Conservation (phyloP, 2,329 filamentous ascomycete genomes). For the Aspergillus quadrilineatus region DNA sequence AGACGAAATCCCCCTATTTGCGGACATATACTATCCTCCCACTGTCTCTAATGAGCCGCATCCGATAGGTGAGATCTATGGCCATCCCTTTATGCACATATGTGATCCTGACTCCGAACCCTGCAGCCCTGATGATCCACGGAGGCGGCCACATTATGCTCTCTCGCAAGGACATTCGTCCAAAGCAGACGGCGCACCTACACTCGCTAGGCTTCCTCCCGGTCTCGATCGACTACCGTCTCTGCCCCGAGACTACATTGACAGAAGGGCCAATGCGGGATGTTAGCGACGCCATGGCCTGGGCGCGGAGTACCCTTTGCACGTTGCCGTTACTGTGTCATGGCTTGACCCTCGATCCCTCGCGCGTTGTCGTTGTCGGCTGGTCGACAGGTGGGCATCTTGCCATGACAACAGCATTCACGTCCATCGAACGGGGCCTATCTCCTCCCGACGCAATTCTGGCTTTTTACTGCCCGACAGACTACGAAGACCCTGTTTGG, state of each 20-base stretch:
- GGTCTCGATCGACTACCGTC: conserved; percentile 51
- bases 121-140: conserved; percentile 22
- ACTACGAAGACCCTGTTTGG: conserved; percentile 36
- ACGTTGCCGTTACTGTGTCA: conserved; percentile 6
- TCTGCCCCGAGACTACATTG: conserved; percentile 51
- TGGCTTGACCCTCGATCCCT: conserved; percentile 14
- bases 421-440: conserved; percentile 28
- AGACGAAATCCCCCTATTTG: not conserved
- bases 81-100: not conserved
- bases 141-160: conserved; percentile 17
- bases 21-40: conserved; percentile 2
- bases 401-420: conserved; percentile 48
- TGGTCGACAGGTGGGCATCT: conserved; percentile 53
- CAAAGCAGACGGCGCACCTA: conserved; percentile 38
- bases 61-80: not conserved
- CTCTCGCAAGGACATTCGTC: conserved; percentile 12
- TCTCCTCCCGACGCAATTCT: conserved; percentile 45
- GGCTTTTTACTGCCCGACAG: conserved; percentile 47
- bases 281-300: conserved; percentile 21
- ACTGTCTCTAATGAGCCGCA: not conserved
- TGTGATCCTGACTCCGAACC: not conserved
- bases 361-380: conserved; percentile 44
- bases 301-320: conserved; percentile 38
- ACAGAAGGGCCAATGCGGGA: conserved; percentile 38
- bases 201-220: conserved; percentile 46